Base-by-base conservation (phyloP, 306 rosid genomes). In the Citrullus colocynthis region DNA sequence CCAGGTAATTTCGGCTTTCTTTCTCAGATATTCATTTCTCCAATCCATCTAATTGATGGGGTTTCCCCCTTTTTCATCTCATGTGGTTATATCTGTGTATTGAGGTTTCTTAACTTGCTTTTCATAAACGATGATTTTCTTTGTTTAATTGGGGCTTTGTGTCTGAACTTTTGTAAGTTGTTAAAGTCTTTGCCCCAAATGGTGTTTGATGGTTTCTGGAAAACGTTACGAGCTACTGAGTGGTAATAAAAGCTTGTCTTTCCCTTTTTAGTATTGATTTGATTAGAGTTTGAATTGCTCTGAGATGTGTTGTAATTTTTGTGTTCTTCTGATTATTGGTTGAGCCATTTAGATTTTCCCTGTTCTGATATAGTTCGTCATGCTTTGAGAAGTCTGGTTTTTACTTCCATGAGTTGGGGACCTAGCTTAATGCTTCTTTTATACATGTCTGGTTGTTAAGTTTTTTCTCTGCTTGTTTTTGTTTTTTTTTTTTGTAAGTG, bases 1-100 rank as follows among this genome's bases (percentile, higher is more conserved):
- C 3, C 55, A 74, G 65, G 89, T 86, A 82, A 80, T 78, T 79
- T 62, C 72, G 28, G 2, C 44, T 65, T 24, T 63, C 61, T 42
- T 54, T 63, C 73, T 77, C 41, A n/a, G 14, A 37, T 39, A 17
- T 67, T 67, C 78, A 20, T 13, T 60, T 52, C 13, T 58, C 62
- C 75, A 30, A 5, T 59, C 78, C 10, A 5, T 32, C 12, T 14
- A 42, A 45, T 58, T 69, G 1, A 37, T 58, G 60, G 78, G 54
- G 41, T 54, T 39, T 55, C 20, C 69, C 45, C 51, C 48, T 14
- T 63, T 45, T 34, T 57, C 6, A 15, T 48, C 17, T 13, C 44
- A 11, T 60, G 30, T 10, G 54, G 37, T 56, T 57, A 8, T 24
- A 18, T 39, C 30, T 4, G 2, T 52, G 8, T 16, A 52, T 52